These are phyloP conservation scores for Vaccinium myrtillus DNA, from an alignment of 148 eudicot genomes.

Conservation along the genomic window DNA sequence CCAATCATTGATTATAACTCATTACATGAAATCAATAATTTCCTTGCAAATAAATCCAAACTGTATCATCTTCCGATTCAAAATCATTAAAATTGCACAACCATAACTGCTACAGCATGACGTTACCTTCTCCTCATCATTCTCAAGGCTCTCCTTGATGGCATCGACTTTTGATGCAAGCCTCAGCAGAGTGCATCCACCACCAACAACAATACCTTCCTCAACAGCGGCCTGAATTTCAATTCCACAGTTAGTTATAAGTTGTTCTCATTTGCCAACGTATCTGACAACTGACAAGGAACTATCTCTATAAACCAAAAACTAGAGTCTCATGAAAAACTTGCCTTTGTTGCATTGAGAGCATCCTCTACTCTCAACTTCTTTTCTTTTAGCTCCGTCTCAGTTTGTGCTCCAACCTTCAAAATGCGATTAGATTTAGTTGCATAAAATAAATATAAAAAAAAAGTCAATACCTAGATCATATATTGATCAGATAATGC, in stretches of 20 bases:
- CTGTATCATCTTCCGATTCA: neutral
- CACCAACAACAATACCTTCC: constrained; percentile 81
- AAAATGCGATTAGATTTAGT: constrained; percentile 8
- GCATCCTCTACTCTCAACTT: constrained; percentile 85
- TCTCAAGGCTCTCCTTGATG: constrained; percentile 52
- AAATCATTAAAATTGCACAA: neutral
- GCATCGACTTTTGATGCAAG: constrained; percentile 57
- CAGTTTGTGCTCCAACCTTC: constrained; percentile 74
- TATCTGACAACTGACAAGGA: neutral
- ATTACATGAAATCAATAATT: neutral
- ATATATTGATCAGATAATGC: neutral
- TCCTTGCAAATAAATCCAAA: neutral
- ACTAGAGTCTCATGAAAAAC: neutral
- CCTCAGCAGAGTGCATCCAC: constrained; percentile 68
- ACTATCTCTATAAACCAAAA: neutral
- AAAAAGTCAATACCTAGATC: neutral
- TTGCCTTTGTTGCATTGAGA: constrained; percentile 66
- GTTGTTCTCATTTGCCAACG: neutral
- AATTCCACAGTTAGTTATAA: neutral
- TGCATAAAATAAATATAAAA: neutral
- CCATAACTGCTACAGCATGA: neutral
- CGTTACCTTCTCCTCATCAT: constrained; percentile 56
- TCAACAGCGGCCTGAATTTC: constrained; percentile 64
- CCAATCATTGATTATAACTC: neutral
- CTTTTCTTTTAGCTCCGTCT: constrained; percentile 77